phyloP scores from a whole-genome alignment of 768 basidiomycete species.

The Scleroderma citrinum region DNA sequence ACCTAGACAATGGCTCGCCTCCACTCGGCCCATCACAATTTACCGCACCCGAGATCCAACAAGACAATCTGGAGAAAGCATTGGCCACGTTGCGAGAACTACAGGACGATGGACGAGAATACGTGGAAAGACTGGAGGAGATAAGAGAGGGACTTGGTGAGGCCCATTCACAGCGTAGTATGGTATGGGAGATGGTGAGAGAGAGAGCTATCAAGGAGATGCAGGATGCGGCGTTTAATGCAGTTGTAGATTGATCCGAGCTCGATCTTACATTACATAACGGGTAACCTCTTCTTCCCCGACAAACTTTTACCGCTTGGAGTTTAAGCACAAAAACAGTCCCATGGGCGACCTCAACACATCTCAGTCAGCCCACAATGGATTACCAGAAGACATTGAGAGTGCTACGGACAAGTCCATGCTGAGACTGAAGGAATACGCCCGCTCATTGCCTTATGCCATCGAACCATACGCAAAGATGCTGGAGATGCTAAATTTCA shows the following conservation, averaged over 20 bases:
- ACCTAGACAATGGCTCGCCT: slow-evolving; percentile 39
- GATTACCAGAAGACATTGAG: slow-evolving; percentile 22
- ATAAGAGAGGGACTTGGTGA: slow-evolving; percentile 78
- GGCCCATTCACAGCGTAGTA: slow-evolving; percentile 61
- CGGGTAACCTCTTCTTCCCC: background rate
- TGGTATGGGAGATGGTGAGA: slow-evolving; percentile 73
- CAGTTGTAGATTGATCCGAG: slow-evolving; percentile 20
- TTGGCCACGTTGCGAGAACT: slow-evolving; percentile 69
- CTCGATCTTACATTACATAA: slow-evolving; percentile 1
- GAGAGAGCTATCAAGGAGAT: slow-evolving; percentile 70
- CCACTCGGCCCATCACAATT: slow-evolving; percentile 60
- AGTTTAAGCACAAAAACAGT: too few relatives aligned
- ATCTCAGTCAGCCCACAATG: slow-evolving; percentile 38
- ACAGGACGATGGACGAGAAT: slow-evolving; percentile 83
- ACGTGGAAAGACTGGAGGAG: slow-evolving; percentile 78
- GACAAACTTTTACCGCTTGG: too few relatives aligned
- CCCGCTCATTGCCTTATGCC: slow-evolving; percentile 64
- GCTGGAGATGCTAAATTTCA: slow-evolving; percentile 69
- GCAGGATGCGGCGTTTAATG: slow-evolving; percentile 53
- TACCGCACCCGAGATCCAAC: slow-evolving; percentile 57
- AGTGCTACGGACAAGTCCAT: slow-evolving; percentile 40
- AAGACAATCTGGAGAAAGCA: slow-evolving; percentile 69
- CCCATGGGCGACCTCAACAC: slow-evolving; percentile 43
- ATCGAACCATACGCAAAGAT: slow-evolving; percentile 73
- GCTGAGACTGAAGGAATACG: slow-evolving; percentile 57